A percentile compares a stretch with the other conserved stretches of the same genome.
Conservation (phyloP, 169 alveolate species). For the Plasmodium gallinaceum region DNA sequence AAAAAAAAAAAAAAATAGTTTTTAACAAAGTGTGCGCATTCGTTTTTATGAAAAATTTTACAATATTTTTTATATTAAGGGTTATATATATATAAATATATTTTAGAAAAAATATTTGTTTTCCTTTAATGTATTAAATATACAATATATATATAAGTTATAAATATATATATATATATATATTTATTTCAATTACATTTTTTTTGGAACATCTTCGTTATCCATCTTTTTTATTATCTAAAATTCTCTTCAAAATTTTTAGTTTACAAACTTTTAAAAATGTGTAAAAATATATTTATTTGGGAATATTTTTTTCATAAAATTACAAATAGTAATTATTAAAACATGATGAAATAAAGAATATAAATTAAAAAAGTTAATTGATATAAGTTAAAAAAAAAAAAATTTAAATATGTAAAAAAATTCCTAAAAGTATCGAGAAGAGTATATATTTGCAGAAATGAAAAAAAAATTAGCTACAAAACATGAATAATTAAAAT, state of each 20-base stretch:
- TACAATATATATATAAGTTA: background rate
- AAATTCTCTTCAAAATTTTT: background rate
- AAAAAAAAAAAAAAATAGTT: no score
- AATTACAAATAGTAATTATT: conserved; percentile 19
- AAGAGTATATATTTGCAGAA: conserved; percentile 1
- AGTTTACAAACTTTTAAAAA: conserved; percentile 25
- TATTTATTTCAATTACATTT: conserved; percentile 36
- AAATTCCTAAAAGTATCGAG: background rate
- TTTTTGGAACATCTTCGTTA: conserved; percentile 47
- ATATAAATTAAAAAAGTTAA: conserved; percentile 8
- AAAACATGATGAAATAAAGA: conserved; percentile 10
- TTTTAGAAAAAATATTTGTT: no score
- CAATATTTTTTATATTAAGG: no score
- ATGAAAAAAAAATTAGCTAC: conserved; percentile 7
- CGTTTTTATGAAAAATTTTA: no score
- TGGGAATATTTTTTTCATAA: conserved; percentile 6
- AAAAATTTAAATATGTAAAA: background rate
- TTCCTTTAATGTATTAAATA: background rate
- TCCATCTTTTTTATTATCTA: conserved; percentile 47
- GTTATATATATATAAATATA: no score
- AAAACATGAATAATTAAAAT: conserved; percentile 11
- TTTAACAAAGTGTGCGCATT: no score
- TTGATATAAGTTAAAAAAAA: background rate
- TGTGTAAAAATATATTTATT: conserved; percentile 38
- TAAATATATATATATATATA: conserved; percentile 10